Evolutionary conservation across 805 yeast species (phyloP), one percentile per base, ranked within the genome.

Genomic region (Cyberlindnera lachancei): DNA sequence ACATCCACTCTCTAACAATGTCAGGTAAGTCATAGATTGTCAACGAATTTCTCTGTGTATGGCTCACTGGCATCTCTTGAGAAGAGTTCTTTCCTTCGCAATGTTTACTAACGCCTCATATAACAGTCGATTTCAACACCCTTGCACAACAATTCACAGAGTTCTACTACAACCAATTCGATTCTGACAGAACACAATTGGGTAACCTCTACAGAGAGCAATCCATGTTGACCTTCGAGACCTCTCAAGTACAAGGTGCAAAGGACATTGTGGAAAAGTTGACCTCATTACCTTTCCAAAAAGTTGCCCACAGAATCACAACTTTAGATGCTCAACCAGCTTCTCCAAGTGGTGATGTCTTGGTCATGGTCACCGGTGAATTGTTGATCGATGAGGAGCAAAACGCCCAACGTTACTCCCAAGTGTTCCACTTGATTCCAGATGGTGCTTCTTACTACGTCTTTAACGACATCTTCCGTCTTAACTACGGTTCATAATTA

Each of bases 241-340:
- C 88, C 34, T 69, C 87, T 38, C 96, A 90, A 69, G 70, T 83
- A 45, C 98, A 90, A 68, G 98, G 99, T 47, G 84, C 94, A 37
- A 79, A 80, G 66, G 80, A 69, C 51, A 92, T 92, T 53, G 87
- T 92, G 42, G 97, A 92, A 66, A 90, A 92, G 60, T 74, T 92
- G 46, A 78, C 75, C 38, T 73, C 87, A 23, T 72, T 92, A 51
- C 96, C 96, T 32, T 92, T 92, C 71, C 80, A 73, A 58, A 87
- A 87, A 64, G 96, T 92, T 36, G 80, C 75, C 31, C 99, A 92
- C 68, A 74, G 94, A 66, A 81, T 92, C 55, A 79, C 94, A 34
- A 90, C 97, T 27, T 73, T 92, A 55, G 97, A 92, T 54, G 97
- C 97, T 28, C 98, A 92, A 66, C 98, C 98, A 30, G 95, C 94